Evolutionary conservation across 352 stramenopile genomes (phyloP), one percentile per base, ranked within the genome.

Genomic region (Globisporangium rhizosaccharum): DNA sequence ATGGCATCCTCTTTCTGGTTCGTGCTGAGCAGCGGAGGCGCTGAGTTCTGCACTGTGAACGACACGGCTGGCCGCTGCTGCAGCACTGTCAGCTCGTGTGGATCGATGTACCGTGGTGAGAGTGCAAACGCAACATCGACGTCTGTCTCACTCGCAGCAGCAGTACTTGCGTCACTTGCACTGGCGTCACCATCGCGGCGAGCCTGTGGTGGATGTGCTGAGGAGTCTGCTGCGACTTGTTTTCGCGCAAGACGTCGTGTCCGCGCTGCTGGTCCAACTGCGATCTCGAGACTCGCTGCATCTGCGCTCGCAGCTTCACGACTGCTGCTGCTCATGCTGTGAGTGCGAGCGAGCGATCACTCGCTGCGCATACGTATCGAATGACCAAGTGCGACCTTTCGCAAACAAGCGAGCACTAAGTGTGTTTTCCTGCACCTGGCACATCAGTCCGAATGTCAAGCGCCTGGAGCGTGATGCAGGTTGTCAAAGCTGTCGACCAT

Each of bases 21-120:
- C 25, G 25, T 68, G 49, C 14, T 72, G 61, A 36, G 53, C 18
- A 30, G 44, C 23, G 39, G 20, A 18, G 41, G 12, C 11, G 50
- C 54, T 4, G 56, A 39, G 33, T 82, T 82, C 12, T 68, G 66
- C 10, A 85, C 71, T 10, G 70, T 53, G 47, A 87, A 79, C 12
- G 67, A 57, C 51, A 87, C 67, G 0, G 73, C 47, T 36, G 77
- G 71, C 17, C 62, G 66, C 30, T 56, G 60, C 54, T 74, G 72
- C 25, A 87, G 57, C 56, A 71, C 59, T 12, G 60, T 54, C 4
- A 83, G 58, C 48, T 70, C 51, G 6, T 53, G 41, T 0, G 63
- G 56, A 17, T 75, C 65, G 41, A 76, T 72, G 49, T 78, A 76
- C 28, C 61, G 57, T 6, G 66, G 56, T 12, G 72, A 85, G n/a